phyloP scores from a whole-genome alignment of 176 grass and related monocot genomes.

The Oryza longistaminata region DNA sequence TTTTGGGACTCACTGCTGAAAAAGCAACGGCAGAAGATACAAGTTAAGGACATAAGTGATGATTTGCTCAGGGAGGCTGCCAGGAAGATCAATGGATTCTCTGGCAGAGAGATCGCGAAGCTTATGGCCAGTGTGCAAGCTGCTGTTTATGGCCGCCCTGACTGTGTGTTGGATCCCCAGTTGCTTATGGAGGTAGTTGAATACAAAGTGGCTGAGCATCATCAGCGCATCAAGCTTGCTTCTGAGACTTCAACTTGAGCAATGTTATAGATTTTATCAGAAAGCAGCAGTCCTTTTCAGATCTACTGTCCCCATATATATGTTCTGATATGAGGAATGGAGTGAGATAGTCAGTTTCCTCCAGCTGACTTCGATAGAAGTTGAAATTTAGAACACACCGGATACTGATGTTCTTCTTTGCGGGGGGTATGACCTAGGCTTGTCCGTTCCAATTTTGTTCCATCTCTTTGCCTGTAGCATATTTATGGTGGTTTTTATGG shows the following conservation, averaged over 20 bases:
- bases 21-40: slow-evolving; percentile 69
- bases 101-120: slow-evolving; percentile 90
- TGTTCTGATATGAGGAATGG: slow-evolving; percentile 17
- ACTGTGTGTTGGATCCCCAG: slow-evolving; percentile 69
- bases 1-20: slow-evolving; percentile 55
- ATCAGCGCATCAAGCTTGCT: slow-evolving; percentile 78
- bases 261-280: background rate
- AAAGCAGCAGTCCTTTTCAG: background rate
- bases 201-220: slow-evolving; percentile 86
- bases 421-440: background rate
- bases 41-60: slow-evolving; percentile 59
- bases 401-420: background rate
- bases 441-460: slow-evolving; percentile 14
- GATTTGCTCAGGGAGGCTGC: slow-evolving; percentile 62
- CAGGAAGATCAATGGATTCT: slow-evolving; percentile 77
- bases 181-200: slow-evolving; percentile 73
- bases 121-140: slow-evolving; percentile 85
- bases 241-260: slow-evolving; percentile 47
- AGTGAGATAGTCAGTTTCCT: background rate
- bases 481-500: background rate
- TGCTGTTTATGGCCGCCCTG: slow-evolving; percentile 74
- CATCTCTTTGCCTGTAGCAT: slow-evolving; percentile 3
- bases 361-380: background rate
- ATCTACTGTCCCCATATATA: background rate
- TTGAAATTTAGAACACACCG: background rate